Base-by-base conservation (phyloP, 805 yeast species). In the Saccharomycopsis fodiens region DNA sequence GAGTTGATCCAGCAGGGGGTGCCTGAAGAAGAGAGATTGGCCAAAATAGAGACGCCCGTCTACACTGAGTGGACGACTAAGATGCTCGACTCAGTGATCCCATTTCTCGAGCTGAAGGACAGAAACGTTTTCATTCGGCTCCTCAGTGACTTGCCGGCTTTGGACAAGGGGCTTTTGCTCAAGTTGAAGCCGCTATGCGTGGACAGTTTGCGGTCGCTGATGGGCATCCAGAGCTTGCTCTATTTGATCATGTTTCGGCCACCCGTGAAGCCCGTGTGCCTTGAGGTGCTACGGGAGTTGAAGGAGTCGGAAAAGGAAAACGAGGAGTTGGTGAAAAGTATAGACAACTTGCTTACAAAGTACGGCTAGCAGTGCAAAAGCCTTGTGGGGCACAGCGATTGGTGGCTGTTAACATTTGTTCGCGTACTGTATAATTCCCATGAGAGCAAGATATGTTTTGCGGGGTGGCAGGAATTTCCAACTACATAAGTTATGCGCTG, bases 241-340 rank as follows among this genome's bases (percentile, higher is more conserved):
- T 86, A 82, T 57, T 64, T 93, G 50, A 76, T 89, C 45, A 84
- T 87, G 91, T 85, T 85, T 61, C 74, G 95, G 56, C 96, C 96
- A 1, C 97, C 97, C 0, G 86, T 77, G 23, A 76, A 80, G 50
- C 37, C 37, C 2, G 64, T 66, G 10, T 77, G 83, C 54, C 56
- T 79, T 22, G 65, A 63, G 3, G 65, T 79, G 3, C 63, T 80
- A 42, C 61, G 61, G 41, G 75, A 73, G 13, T 58, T 80, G 52
- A 64, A 73, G 36, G 69, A 68, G 7, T 52, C 51, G 8, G 46
- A 51, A 3, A 55, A 55, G 17, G 55, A 55, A 21, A 76, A 76
- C 53, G 78, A 74, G 39, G 76, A 71, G 44, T 62, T 78, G 52
- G 65, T 66, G 52, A 69, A 62, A 19, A 76, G 73, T 3, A 44